Evolutionary conservation across 1,139 yeast genomes (phyloP).

Genomic region (Protomyces macrosporus): DNA sequence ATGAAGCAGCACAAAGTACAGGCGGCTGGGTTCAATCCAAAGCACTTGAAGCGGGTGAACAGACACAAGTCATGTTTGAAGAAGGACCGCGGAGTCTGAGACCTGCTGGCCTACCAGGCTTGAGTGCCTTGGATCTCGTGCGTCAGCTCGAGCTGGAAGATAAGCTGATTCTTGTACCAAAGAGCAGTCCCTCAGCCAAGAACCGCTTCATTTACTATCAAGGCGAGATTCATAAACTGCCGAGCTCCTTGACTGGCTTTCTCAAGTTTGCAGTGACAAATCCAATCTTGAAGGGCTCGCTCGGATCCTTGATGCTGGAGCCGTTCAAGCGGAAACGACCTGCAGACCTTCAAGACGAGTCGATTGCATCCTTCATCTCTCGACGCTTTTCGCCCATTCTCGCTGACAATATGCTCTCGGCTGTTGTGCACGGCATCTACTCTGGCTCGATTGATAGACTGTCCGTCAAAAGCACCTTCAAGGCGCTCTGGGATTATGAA

Average conservation of each 20-base stretch:
- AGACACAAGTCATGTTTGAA: conserved; percentile 36
- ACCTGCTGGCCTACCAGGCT: conserved; percentile 35
- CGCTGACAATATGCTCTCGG: conserved; percentile 67
- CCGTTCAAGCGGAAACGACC: conserved; percentile 37
- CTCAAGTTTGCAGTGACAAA: conserved; percentile 35
- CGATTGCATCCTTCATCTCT: conserved; percentile 58
- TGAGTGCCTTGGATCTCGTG: conserved; percentile 36
- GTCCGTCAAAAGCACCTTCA: conserved; percentile 43
- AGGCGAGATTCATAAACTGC: conserved; percentile 38
- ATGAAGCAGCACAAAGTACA: conserved; percentile 50
- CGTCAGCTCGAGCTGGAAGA: conserved; percentile 45
- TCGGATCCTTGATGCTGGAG: conserved; percentile 41
- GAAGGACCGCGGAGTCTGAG: conserved; percentile 45
- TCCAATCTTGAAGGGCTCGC: conserved; percentile 43
- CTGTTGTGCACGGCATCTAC: conserved; percentile 80
- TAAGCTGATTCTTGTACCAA: conserved; percentile 50
- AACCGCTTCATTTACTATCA: conserved; percentile 52
- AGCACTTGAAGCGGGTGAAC: conserved; percentile 26
- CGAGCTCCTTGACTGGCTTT: conserved; percentile 35
- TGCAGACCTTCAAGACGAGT: conserved; percentile 52
- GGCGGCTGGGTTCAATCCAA: conserved; percentile 79
- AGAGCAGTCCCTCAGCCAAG: conserved; percentile 50
- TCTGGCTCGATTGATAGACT: conserved; percentile 73
- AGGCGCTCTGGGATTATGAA: conserved; percentile 31
- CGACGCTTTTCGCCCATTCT: conserved; percentile 64